Evolutionary conservation across 768 basidiomycete genomes (phyloP), one percentile per base, ranked within the genome.

Genomic region (Naganishia onofrii): DNA sequence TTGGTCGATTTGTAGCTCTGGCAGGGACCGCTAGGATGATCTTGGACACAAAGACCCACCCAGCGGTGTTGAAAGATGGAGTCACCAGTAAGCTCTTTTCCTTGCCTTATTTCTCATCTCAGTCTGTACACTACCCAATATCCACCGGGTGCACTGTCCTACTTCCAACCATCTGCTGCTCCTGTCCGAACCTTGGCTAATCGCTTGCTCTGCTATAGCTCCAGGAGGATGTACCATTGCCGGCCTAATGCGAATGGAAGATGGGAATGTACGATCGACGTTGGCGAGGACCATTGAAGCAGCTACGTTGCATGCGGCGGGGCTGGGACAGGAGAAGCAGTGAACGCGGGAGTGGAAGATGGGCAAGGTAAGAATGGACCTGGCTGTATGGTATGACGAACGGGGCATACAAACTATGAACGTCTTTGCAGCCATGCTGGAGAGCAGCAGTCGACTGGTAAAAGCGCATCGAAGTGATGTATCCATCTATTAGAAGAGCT

Each of bases 201-300:
- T 15, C 42, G 15, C 8, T 42, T 17, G 42, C 15, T 15, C 42
- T 42, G 7, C 64, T 72, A 29, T 71, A 97, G 95, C 96, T 46
- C 96, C 96, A 0, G 96, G 95, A 68, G 96, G 96, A 55, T 96
- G 93, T 76, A 99, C 96, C 0, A 98, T 99, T 73, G 96, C 96
- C 2, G 96, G 96, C n/a, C 83, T 99, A 31, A 83, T 99, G 23
- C 89, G 92, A 0, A 85, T 99, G 79, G 96, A 99, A 81, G 96
- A 99, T 74, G 95, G 95, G 0, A 84, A 87, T 74, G 89, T 99
- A 19, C 86, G 96, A 26, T 93, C 92, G 0, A 97, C 94, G 0
- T 93, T 99, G 77, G 95, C 96, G 21, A 85, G 96, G 60, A 89
- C 90, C 7, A 96, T 99, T 66, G 94, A 99, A 80, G 85, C 91